Evolutionary conservation across 2,329 filamentous ascomycete genomes (phyloP).

Genomic region (Arthrobotrys conoides): DNA sequence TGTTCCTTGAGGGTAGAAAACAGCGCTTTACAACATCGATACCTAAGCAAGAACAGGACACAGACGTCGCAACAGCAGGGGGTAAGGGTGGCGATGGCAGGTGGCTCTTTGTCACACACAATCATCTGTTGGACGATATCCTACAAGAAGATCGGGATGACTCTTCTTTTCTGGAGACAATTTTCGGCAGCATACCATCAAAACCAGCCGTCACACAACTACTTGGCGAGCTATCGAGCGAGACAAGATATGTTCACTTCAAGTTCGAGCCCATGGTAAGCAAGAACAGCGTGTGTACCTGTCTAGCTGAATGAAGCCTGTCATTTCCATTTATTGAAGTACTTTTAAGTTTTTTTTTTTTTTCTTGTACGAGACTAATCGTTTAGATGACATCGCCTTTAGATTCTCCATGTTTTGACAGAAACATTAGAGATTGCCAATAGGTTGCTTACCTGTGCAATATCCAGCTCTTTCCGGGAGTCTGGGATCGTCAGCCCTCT

Average conservation of each 20-base stretch:
- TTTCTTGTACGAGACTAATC: slow-evolving; percentile 11
- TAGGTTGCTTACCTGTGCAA: slow-evolving; percentile 79
- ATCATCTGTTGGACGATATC: slow-evolving; percentile 71
- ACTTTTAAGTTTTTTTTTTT: slow-evolving; percentile 15
- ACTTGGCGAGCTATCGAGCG: slow-evolving; percentile 62
- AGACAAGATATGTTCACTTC: slow-evolving; percentile 78
- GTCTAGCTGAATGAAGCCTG: neutral
- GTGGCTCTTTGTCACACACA: slow-evolving; percentile 92
- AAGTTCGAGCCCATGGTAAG: slow-evolving; percentile 95
- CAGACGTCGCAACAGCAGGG: slow-evolving; percentile 74
- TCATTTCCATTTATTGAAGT: neutral
- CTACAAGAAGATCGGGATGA: slow-evolving; percentile 63
- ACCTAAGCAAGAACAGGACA: neutral
- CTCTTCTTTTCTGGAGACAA: slow-evolving; percentile 68
- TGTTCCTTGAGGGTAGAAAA: slow-evolving; percentile 85
- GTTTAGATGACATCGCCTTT: slow-evolving; percentile 21
- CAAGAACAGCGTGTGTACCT: neutral
- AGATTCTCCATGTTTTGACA: slow-evolving; percentile 91
- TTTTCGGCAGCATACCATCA: slow-evolving; percentile 64
- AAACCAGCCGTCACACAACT: slow-evolving; percentile 49
- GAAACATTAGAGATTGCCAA: slow-evolving; percentile 83
- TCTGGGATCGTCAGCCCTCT: slow-evolving; percentile 80
- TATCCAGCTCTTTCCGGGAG: slow-evolving; percentile 89
- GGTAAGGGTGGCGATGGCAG: slow-evolving; percentile 87
- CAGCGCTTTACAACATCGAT: slow-evolving; percentile 63